Base-by-base conservation (phyloP, 176 grass and related monocot species). In the Phoenix roebelenii region DNA sequence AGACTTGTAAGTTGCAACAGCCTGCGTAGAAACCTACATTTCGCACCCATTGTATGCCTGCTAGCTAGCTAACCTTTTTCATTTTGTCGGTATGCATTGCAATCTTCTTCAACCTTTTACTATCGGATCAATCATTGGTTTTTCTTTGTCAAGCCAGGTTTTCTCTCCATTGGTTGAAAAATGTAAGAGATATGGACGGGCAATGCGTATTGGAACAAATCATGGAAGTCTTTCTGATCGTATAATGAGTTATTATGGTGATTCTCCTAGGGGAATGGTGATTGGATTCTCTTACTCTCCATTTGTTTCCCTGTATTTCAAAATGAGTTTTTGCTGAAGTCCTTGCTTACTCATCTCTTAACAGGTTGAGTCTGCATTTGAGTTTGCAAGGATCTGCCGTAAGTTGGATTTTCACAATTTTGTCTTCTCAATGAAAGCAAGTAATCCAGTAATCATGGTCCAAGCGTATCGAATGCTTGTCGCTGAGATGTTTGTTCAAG, bases 381-480 rank as follows among this genome's bases (percentile, higher is more conserved):
- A 98, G 76, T 98, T 98, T 81, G 87, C 93, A 62, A 82, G 88
- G 71, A 98, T 98, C 54, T 98, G 93, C 55, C 75, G 88, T 56
- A 98, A 83, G 60, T 67, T 92, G 66, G 88, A 98, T 60, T 98
- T 81, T 74, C 93, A 92, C 65, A 98, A 98, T 57, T 92, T 98
- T 65, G 93, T 98, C 57, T 98, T 98, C 86, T 98, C 93, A 23
- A 98, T 98, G 93, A 98, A 98, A 80, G 93, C 93, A 54, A 92
- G 87, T 68, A 98, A 98, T 63, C 93, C 93, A 58, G 93, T 98
- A 60, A 50, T 98, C 57, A 98, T 98, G 93, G 93, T 98, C 22
- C 93, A 98, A 82, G 93, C 93, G 53, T 98, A 98, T 69, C 75
- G 93, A 39, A 60, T 98, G 67, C 84, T 98, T 69, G 88, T 98